Conservation (phyloP, 2,329 filamentous ascomycete genomes). For the Sporothrix brasiliensis region DNA sequence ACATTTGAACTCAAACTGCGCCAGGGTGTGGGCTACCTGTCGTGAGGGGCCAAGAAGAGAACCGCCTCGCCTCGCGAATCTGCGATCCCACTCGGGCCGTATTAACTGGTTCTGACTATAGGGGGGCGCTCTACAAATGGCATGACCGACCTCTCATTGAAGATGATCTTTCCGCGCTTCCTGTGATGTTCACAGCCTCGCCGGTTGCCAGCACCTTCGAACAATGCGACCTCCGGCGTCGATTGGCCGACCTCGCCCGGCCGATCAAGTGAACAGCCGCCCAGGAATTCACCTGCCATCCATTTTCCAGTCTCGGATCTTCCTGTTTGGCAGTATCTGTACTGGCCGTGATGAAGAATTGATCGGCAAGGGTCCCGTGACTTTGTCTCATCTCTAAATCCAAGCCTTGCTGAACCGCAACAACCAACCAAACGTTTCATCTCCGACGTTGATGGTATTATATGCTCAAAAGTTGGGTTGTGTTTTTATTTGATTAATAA, state of each 20-base stretch:
- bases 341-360: constrained; percentile 5
- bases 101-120: neutral
- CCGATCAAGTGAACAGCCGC: constrained; percentile 4
- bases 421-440: neutral
- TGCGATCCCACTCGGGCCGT: neutral
- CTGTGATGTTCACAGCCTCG: neutral
- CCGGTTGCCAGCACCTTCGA: neutral
- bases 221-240: neutral
- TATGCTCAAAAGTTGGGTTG: neutral
- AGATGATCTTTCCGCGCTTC: neutral
- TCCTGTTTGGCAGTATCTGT: neutral
- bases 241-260: neutral
- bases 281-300: constrained; percentile 1
- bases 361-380: constrained; percentile 12
- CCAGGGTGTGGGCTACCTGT: neutral
- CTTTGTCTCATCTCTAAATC: neutral
- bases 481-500: neutral
- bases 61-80: neutral
- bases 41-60: neutral
- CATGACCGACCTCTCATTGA: neutral
- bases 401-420: neutral
- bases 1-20: neutral
- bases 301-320: neutral
- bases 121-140: neutral
- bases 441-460: neutral